phyloP scores from a whole-genome alignment of 352 stramenopile genomes.

The Pythium brassicae region DNA sequence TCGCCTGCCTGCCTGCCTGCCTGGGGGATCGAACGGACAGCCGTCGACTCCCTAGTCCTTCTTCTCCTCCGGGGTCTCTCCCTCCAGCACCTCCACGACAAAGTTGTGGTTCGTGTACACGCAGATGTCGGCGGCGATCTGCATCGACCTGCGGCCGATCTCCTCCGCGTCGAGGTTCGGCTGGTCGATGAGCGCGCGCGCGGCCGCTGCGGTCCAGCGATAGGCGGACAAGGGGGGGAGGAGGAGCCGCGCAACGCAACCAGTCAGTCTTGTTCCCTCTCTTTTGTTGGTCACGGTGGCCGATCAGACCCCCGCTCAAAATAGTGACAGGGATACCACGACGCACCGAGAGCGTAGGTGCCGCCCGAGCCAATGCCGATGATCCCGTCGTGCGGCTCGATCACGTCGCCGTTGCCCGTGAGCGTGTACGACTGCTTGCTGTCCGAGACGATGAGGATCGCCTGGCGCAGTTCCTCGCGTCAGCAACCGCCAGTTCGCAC shows the following conservation, averaged over 20 bases:
- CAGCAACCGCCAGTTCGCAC: neutral
- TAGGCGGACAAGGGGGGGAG: constrained; percentile 7
- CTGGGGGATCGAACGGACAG: no score
- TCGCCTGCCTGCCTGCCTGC: no score
- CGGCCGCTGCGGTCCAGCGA: constrained; percentile 74
- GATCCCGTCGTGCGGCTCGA: constrained; percentile 96
- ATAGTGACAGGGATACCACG: neutral
- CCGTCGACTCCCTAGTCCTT: constrained; percentile 23
- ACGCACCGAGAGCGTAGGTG: constrained; percentile 91
- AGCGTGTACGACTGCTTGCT: constrained; percentile 95
- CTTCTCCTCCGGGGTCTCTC: constrained; percentile 45
- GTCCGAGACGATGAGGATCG: constrained; percentile 94
- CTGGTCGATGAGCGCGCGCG: constrained; percentile 94
- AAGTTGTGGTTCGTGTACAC: constrained; percentile 99
- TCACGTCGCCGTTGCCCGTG: constrained; percentile 97
- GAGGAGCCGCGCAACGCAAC: no score
- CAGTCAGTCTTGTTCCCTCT: no score
- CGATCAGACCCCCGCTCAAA: no score
- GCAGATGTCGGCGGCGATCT: constrained; percentile 97
- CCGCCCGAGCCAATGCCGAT: constrained; percentile 93
- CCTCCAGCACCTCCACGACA: constrained; percentile 89
- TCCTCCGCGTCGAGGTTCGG: constrained; percentile 92
- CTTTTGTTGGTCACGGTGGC: no score
- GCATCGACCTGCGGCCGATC: constrained; percentile 91
- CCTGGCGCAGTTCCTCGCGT: no score